phyloP scores from a whole-genome alignment of 2,329 filamentous ascomycete genomes.

The Penicillium thymicola region DNA sequence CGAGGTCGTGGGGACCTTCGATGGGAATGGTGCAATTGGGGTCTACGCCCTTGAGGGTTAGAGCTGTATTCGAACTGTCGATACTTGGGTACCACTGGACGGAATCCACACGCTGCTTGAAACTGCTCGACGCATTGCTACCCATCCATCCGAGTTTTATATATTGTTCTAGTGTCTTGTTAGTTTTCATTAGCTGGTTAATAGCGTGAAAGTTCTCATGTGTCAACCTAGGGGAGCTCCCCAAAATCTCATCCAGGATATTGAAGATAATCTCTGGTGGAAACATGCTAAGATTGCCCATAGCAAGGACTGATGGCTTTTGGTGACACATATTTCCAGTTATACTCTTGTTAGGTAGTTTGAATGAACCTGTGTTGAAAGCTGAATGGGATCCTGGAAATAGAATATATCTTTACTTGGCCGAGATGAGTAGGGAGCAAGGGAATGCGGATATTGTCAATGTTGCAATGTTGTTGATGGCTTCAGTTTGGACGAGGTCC shows the following conservation, averaged over 20 bases:
- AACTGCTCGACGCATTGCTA: background rate
- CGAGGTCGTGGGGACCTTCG: background rate
- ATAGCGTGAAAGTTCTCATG: constrained; percentile 9
- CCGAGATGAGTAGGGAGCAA: background rate
- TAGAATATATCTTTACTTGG: background rate
- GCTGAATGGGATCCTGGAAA: background rate
- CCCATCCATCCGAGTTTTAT: background rate
- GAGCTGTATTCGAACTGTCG: background rate
- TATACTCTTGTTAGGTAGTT: background rate
- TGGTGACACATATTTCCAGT: background rate
- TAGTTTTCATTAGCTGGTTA: background rate
- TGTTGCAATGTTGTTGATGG: background rate
- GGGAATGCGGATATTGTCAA: background rate
- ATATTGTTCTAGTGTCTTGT: background rate
- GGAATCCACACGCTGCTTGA: background rate
- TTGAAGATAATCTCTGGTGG: constrained; percentile 10
- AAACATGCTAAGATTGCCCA: constrained; percentile 2
- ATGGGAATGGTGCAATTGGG: background rate
- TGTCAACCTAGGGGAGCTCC: background rate
- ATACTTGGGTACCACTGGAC: background rate
- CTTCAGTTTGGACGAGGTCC: background rate
- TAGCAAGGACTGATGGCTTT: background rate
- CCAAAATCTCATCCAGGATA: constrained; percentile 7
- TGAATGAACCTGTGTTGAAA: background rate
- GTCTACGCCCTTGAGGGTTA: background rate